Conservation (phyloP, 768 basidiomycete species). For the Phanerodontia chrysosporium region DNA sequence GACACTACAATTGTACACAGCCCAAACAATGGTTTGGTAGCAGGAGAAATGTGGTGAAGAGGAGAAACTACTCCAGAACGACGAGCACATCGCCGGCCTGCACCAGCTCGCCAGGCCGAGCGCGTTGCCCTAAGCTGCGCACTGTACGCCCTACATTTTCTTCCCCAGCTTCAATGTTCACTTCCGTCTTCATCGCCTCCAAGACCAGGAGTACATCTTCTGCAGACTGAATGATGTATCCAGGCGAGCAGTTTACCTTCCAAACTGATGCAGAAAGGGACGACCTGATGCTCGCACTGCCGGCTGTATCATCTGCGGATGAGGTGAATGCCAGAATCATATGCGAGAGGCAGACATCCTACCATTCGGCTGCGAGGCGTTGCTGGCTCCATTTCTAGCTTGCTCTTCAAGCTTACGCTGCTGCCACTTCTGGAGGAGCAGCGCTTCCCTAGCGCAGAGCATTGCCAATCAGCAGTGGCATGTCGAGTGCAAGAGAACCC, state of each 20-base stretch:
- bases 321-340: background rate
- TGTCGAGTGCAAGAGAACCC: background rate
- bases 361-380: background rate
- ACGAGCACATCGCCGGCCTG: constrained; percentile 44
- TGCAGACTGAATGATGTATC: constrained; percentile 37
- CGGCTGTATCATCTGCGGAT: background rate
- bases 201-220: constrained; percentile 46
- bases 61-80: constrained; percentile 22
- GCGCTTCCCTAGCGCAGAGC: constrained; percentile 32
- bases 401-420: constrained; percentile 17
- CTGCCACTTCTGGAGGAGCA: constrained; percentile 43
- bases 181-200: constrained; percentile 67
- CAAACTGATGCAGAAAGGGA: constrained; percentile 44
- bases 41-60: too few species aligned
- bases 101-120: constrained; percentile 42
- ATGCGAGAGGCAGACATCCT: background rate
- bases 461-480: background rate
- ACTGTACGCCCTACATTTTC: constrained; percentile 43
- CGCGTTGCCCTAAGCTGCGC: constrained; percentile 33
- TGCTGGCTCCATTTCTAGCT: background rate
- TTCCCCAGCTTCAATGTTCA: constrained; percentile 43
- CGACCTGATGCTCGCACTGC: constrained; percentile 12
- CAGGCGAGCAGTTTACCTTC: constrained; percentile 44
- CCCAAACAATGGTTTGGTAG: too few species aligned
- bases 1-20: too few species aligned